Evolutionary conservation across 177 flowering plant genomes (phyloP).

Genomic region (Telopea speciosissima): DNA sequence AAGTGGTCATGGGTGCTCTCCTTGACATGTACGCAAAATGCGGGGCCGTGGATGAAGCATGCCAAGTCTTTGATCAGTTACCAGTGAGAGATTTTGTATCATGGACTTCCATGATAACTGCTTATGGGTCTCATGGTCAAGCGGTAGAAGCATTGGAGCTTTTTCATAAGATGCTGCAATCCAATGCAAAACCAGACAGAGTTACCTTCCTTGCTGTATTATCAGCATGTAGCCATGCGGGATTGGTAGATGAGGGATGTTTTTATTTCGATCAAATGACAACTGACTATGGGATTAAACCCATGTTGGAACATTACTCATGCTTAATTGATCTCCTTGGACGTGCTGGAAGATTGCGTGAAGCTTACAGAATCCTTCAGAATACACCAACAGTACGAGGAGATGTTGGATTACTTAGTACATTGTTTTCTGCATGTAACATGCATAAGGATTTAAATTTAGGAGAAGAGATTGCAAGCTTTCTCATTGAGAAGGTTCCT

Average conservation of each 20-base stretch:
- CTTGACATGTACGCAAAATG: conserved; percentile 63
- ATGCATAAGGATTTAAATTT: conserved; percentile 33
- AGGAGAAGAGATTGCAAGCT: conserved; percentile 36
- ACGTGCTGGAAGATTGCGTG: conserved; percentile 43
- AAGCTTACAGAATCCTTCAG: conserved; percentile 38
- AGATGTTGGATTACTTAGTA: conserved; percentile 41
- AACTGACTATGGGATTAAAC: conserved; percentile 27
- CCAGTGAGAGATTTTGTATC: conserved; percentile 37
- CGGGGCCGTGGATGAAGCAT: conserved; percentile 48
- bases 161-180: conserved; percentile 34
- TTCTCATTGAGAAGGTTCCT: conserved; percentile 40
- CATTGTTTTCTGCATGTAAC: conserved; percentile 45
- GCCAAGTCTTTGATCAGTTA: conserved; percentile 28
- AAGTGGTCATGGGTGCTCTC: conserved; percentile 47
- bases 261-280: conserved; percentile 39
- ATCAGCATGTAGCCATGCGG: conserved; percentile 56
- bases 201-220: conserved; percentile 49
- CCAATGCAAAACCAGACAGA: conserved; percentile 31
- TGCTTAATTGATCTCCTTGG: conserved; percentile 55
- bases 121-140: conserved; percentile 54
- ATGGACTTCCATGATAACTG: conserved; percentile 58
- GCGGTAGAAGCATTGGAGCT: conserved; percentile 39
- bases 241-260: conserved; percentile 44
- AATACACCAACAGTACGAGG: conserved; percentile 19
- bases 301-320: conserved; percentile 41